Evolutionary conservation across 2,329 filamentous ascomycete genomes (phyloP).

Genomic region (Camillea tinctor): DNA sequence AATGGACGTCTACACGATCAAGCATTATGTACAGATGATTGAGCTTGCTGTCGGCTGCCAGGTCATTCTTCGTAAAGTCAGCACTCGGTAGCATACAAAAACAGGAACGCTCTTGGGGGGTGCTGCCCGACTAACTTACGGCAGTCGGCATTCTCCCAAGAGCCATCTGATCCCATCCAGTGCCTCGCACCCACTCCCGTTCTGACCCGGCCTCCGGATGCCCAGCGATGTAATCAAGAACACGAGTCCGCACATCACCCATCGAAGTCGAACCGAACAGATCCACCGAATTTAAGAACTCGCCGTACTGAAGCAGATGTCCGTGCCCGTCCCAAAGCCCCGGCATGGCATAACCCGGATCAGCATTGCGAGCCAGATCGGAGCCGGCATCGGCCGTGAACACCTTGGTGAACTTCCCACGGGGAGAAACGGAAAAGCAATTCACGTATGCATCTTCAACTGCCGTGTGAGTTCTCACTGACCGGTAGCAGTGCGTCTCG

Average conservation of each 20-base stretch:
- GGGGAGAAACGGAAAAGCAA: constrained; percentile 54
- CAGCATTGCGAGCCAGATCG: constrained; percentile 29
- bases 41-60: constrained; percentile 52
- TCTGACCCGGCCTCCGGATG: constrained; percentile 52
- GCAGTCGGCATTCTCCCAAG: constrained; percentile 66
- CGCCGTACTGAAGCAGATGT: constrained; percentile 64
- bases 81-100: not conserved
- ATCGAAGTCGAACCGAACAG: constrained; percentile 59
- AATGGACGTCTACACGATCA: constrained; percentile 69
- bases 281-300: constrained; percentile 65
- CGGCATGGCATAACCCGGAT: constrained; percentile 58
- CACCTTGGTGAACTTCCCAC: constrained; percentile 52
- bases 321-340: constrained; percentile 72
- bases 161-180: constrained; percentile 69
- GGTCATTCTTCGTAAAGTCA: constrained; percentile 44
- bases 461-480: constrained; percentile 42
- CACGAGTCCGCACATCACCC: constrained; percentile 51
- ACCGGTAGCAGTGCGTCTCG: constrained; percentile 43
- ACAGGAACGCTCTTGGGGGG: constrained; percentile 24
- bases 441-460: constrained; percentile 35
- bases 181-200: constrained; percentile 62
- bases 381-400: constrained; percentile 36
- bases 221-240: constrained; percentile 49
- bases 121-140: constrained; percentile 38
- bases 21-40: constrained; percentile 64